Evolutionary conservation across 1,139 yeast genomes (phyloP).

Genomic region (Ashbya aceris): DNA sequence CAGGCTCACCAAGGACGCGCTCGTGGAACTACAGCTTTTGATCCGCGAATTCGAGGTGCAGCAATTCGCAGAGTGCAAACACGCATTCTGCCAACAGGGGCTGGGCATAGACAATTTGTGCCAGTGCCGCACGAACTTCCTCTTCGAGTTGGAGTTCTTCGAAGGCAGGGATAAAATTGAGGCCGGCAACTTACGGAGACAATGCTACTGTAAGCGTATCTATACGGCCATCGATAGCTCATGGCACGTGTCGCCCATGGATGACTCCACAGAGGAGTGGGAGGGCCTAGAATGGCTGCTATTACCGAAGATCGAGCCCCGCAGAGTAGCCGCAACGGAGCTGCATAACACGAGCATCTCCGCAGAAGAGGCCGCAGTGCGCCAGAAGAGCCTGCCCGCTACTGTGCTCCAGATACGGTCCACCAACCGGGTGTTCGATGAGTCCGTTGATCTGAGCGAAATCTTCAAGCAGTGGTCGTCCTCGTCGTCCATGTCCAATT

Average conservation of each 20-base stretch:
- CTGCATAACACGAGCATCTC: not conserved
- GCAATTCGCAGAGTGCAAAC: conserved; percentile 5
- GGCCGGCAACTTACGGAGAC: conserved; percentile 18
- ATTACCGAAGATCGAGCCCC: not conserved
- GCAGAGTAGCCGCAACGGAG: not conserved
- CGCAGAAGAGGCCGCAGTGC: not conserved
- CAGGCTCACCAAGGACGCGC: conserved; percentile 1
- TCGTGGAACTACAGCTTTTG: conserved; percentile 5
- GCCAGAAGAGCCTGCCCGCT: conserved; percentile 3
- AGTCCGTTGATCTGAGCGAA: conserved; percentile 1
- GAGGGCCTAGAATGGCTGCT: conserved; percentile 1
- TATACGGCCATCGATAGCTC: conserved; percentile 16
- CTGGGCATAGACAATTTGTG: conserved; percentile 5
- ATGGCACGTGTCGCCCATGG: conserved; percentile 14
- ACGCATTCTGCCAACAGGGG: conserved; percentile 9
- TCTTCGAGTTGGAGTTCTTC: conserved; percentile 27
- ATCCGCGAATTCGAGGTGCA: conserved; percentile 6
- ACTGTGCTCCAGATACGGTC: conserved; percentile 5
- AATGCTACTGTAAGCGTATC: conserved; percentile 20
- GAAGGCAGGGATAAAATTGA: conserved; percentile 9
- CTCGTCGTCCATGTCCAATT: conserved; percentile 1
- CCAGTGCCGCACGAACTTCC: conserved; percentile 11
- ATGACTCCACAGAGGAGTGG: not conserved
- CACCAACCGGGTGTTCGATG: conserved; percentile 4
- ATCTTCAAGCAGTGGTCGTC: conserved; percentile 2